Conservation (phyloP, 148 eudicot genomes). For the Rhododendron ovatum region DNA sequence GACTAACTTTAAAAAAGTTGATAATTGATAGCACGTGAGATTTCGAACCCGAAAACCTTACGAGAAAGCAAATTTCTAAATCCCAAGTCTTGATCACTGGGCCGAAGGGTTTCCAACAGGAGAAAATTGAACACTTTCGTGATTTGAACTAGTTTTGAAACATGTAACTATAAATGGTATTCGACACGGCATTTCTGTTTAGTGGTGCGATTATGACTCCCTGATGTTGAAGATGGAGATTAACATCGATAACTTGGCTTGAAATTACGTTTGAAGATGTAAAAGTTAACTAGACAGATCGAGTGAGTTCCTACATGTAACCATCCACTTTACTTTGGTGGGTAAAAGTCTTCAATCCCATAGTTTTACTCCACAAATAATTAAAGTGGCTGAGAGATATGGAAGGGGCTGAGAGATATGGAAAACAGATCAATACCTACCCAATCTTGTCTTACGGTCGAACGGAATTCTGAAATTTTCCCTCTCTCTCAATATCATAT, state of each 20-base stretch:
- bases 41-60: too few relatives aligned
- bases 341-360: background rate
- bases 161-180: background rate
- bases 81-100: too few relatives aligned
- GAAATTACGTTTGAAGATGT: background rate
- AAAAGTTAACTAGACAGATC: too few relatives aligned
- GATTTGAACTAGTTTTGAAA: background rate
- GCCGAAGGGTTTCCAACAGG: too few relatives aligned
- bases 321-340: background rate
- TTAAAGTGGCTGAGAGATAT: background rate
- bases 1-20: too few relatives aligned
- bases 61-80: too few relatives aligned
- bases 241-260: background rate
- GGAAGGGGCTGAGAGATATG: background rate
- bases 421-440: background rate
- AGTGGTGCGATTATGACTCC: background rate
- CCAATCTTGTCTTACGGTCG: background rate
- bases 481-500: background rate
- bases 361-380: background rate
- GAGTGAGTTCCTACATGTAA: background rate
- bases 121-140: background rate
- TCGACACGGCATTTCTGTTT: background rate
- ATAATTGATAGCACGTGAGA: too few relatives aligned
- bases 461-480: background rate
- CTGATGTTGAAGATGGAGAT: background rate